phyloP scores from a whole-genome alignment of 306 rosid species.

The Chamaecrista fasciculata region DNA sequence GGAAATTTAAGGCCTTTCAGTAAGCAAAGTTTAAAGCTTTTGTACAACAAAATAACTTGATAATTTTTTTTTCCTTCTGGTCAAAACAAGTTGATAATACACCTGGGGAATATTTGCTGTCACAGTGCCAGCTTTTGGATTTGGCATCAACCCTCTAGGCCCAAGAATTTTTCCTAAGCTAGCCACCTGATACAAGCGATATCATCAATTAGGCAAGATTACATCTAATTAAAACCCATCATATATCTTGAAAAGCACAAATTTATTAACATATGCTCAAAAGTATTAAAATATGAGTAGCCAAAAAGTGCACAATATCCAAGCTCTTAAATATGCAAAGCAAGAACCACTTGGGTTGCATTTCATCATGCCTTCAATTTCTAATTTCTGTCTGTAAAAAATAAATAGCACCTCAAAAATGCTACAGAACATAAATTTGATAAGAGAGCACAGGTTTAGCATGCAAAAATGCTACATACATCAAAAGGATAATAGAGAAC shows the following conservation, averaged over 20 bases:
- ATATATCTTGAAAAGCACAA: not conserved
- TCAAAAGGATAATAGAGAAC: not conserved
- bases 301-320: conserved; percentile 2
- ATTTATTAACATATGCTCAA: not conserved
- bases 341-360: not conserved
- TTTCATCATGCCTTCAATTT: not conserved
- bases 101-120: conserved; percentile 97
- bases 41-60: not conserved
- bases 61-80: not conserved
- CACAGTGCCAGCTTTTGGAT: conserved; percentile 99
- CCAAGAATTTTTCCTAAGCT: conserved; percentile 96
- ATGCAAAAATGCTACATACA: conserved; percentile 12
- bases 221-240: conserved; percentile 3
- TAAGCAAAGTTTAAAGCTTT: not conserved
- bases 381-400: not conserved
- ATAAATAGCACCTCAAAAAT: not conserved
- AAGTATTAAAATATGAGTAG: not conserved
- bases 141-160: conserved; percentile 99
- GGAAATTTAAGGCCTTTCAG: not conserved
- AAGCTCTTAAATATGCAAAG: conserved; percentile 9
- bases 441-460: not conserved
- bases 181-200: conserved; percentile 71
- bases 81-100: not conserved
- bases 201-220: conserved; percentile 26
- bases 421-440: too few relatives aligned